Conservation (phyloP, 2,329 filamentous ascomycete genomes). For the Knufia fluminis region DNA sequence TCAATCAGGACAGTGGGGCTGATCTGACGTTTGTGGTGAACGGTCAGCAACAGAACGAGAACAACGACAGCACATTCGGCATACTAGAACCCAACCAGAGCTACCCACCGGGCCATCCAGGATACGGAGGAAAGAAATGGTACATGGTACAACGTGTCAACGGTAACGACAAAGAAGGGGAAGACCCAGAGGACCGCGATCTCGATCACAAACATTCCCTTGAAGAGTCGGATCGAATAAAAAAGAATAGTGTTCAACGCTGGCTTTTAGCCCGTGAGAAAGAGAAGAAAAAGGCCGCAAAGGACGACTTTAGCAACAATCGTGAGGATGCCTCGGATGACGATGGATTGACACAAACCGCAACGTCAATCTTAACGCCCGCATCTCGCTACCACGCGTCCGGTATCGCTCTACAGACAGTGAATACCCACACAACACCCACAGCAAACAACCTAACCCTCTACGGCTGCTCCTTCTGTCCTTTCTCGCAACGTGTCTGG, state of each 20-base stretch:
- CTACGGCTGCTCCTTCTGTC: conserved; percentile 76
- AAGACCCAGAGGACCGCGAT: conserved; percentile 36
- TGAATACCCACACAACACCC: conserved; percentile 60
- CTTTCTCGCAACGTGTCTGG: conserved; percentile 82
- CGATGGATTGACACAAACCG: not conserved
- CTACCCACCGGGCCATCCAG: conserved; percentile 38
- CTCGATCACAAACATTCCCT: conserved; percentile 63
- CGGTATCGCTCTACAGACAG: conserved; percentile 61
- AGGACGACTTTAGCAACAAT: conserved; percentile 11
- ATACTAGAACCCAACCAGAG: conserved; percentile 34
- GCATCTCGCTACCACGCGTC: conserved; percentile 13
- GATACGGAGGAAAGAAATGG: conserved; percentile 46
- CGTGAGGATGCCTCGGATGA: not conserved
- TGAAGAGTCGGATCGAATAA: conserved; percentile 66
- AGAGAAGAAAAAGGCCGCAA: conserved; percentile 47
- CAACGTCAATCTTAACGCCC: not conserved
- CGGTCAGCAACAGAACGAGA: conserved; percentile 14
- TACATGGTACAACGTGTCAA: conserved; percentile 73
- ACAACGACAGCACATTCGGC: conserved; percentile 30
- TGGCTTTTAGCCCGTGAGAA: conserved; percentile 56
- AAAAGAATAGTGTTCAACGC: conserved; percentile 69
- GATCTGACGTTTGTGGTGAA: conserved; percentile 5
- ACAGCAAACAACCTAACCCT: conserved; percentile 55
- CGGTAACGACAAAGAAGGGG: conserved; percentile 42
- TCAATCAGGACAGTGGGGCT: conserved; percentile 22